Base-by-base conservation (phyloP, 306 rosid genomes). In the Trichosanthes truncata region DNA sequence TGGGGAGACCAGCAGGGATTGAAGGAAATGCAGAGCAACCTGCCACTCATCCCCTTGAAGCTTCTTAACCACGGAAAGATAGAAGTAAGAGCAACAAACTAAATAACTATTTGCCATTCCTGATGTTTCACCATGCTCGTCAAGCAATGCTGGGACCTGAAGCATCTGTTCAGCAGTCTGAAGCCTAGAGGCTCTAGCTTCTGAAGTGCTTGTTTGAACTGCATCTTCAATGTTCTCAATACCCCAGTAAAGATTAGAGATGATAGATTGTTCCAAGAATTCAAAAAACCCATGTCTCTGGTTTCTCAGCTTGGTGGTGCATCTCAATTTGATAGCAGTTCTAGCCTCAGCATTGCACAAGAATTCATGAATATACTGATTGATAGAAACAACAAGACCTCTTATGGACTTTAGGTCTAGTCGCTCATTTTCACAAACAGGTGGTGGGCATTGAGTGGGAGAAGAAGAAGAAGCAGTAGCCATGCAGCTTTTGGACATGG, bases 41-140 rank as follows among this genome's bases (percentile, higher is more conserved):
- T 92, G 97, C 93, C 94, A 92, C 81, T 90, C 94, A 65, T 92
- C 94, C 43, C 87, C 85, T 31, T 84, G 94, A 20, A 92, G 87
- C 7, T 80, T 92, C 76, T 90, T 86, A 9, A 92, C 90, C 35
- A 87, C 73, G 0, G 97, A 86, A 74, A 92, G 91, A 74, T 89
- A 92, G 82, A 92, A 90, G 82, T 88, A 92, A 6, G 97, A 90
- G 77, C 93, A 92, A 67, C 94, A 90, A 18, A 90, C 87, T 85
- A 92, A 80, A 45, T 87, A 85, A 59, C 79, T 43, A 80, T 92
- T 92, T 11, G 83, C 80, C 66, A 90, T 68, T 80, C 94, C 86
- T 10, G 93, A 91, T 0, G 97, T 90, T 79, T 85, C 79, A 3
- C 85, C 90, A 59, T 85, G 87, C 60, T 90, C 94, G 45, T 88